Base-by-base conservation (phyloP, 1,284 basidiomycete species). In the Cryptococcus maquisensis region DNA sequence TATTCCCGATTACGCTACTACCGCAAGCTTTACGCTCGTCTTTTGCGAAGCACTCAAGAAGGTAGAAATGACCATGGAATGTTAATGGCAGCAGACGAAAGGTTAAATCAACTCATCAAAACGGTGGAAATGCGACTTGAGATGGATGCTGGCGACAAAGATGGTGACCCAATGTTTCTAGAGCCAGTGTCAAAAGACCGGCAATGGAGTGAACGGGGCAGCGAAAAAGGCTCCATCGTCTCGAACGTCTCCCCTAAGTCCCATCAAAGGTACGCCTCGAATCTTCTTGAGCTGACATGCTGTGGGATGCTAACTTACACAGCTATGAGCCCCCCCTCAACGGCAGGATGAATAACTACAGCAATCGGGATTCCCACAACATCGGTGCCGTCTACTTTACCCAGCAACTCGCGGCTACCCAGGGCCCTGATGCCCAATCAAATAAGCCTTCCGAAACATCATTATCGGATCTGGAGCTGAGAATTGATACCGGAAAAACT, bases 1-100 rank as follows among this genome's bases (percentile, higher is more conserved):
- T 87, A 86, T 66, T 79, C 81, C 15, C 84, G 95, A 26, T 78
- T 98, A 54, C 86, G 86, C 64, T 98, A 98, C 76, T 98, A 97
- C 80, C 87, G 86, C 71, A 94, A 89, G 73, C 81, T 98, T 1
- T 98, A 98, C 69, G 81, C 83, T 44, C 84, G 88, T 42, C 78
- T 98, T 36, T 78, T 98, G 54, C 92, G 89, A 76, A 91, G 86
- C 69, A 95, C 92, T 1, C 84, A 85, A 39, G 86, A 90, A 7
- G 94, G 94, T 13, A 81, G 87, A 64, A 91, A 86, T 62, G 95
- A 98, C 71, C 87, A 98, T 71, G 82, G 82, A 24, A 77, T 97
- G 36, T 81, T 98, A 18, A 79, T 87, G 0, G 82, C 82, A 6
- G 93, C 93, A 6, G 81, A 93, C 62, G 86, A 88, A 55, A 87